Percentiles rank a stretch among this genome's conserved stretches.
Conservation (phyloP, 2,329 filamentous ascomycete genomes). For the Dothistroma pini region DNA sequence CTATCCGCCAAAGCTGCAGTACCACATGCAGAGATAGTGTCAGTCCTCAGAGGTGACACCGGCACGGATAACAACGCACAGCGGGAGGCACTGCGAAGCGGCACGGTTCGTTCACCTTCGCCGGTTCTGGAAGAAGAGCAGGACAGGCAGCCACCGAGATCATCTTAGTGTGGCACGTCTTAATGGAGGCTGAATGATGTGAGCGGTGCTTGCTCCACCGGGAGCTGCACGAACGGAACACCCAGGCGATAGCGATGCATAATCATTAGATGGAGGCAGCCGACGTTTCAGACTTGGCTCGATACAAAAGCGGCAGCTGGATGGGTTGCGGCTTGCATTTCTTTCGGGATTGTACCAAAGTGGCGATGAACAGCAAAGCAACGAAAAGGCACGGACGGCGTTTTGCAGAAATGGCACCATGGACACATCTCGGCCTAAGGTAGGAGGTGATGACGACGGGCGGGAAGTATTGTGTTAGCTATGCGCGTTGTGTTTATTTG, state of each 20-base stretch:
- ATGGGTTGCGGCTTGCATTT: slow-evolving; percentile 8
- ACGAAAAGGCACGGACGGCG: slow-evolving; percentile 3
- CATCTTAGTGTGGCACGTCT: background rate
- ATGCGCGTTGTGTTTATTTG: background rate
- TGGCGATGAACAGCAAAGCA: slow-evolving; percentile 13
- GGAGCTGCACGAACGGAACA: background rate
- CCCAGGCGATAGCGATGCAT: background rate
- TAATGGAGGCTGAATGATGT: background rate
- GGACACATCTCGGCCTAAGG: background rate
- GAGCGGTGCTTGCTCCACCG: background rate
- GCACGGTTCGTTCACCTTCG: slow-evolving; percentile 28
- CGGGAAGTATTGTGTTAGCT: background rate
- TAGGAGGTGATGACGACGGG: slow-evolving; percentile 4
- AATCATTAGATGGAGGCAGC: slow-evolving; percentile 8
- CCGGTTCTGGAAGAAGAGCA: slow-evolving; percentile 29
- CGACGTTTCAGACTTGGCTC: slow-evolving; percentile 16
- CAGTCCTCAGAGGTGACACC: slow-evolving; percentile 15
- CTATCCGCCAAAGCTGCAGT: slow-evolving; percentile 25
- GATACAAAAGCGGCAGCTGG: slow-evolving; percentile 12
- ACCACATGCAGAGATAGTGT: slow-evolving; percentile 26
- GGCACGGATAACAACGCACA: slow-evolving; percentile 27
- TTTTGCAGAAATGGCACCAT: background rate
- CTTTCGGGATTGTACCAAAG: slow-evolving; percentile 14
- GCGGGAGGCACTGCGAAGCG: slow-evolving; percentile 29
- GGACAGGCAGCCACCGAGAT: background rate